These are phyloP conservation scores for Gossypium raimondii DNA, from an alignment of 345 rosid genomes.

Conservation along the genomic window DNA sequence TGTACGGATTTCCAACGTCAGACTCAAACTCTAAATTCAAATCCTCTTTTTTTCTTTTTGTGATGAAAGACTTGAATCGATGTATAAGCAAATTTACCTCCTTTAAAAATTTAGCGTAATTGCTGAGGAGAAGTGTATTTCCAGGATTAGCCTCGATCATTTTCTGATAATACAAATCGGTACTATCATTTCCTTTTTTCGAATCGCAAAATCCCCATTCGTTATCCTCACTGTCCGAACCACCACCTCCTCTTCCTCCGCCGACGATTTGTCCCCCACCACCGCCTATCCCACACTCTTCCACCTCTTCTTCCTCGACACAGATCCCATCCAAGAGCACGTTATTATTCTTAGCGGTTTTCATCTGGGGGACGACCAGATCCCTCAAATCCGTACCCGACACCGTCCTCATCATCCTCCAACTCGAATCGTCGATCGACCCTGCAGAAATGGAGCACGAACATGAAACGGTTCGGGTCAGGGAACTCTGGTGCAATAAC, in stretches of 20 bases:
- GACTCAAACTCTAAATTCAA: background rate
- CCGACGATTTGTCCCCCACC: conserved; percentile 46
- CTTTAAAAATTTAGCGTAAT: conserved; percentile 83
- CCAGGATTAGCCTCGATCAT: conserved; percentile 90
- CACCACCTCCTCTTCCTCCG: conserved; percentile 25
- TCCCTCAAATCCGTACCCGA: conserved; percentile 55
- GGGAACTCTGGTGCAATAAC: conserved; percentile 30
- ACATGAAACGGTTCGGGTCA: conserved; percentile 23
- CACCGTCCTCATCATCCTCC: conserved; percentile 41
- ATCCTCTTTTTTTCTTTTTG: background rate
- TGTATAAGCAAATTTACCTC: conserved; percentile 42
- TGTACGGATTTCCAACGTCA: conserved; percentile 21
- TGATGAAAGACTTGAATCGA: background rate
- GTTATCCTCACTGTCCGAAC: conserved; percentile 40
- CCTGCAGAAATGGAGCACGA: conserved; percentile 32
- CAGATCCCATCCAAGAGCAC: conserved; percentile 24
- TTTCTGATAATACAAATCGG: conserved; percentile 61
- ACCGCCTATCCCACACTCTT: conserved; percentile 31
- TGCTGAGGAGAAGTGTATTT: conserved; percentile 68
- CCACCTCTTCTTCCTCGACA: conserved; percentile 46
- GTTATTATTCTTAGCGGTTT: background rate
- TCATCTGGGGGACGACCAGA: conserved; percentile 14
- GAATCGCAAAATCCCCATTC: conserved; percentile 27
- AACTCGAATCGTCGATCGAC: conserved; percentile 25
- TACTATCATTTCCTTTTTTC: conserved; percentile 31